Base-by-base conservation (phyloP, 2,329 filamentous ascomycete genomes). In the Magnaporthiopsis incrustans region DNA sequence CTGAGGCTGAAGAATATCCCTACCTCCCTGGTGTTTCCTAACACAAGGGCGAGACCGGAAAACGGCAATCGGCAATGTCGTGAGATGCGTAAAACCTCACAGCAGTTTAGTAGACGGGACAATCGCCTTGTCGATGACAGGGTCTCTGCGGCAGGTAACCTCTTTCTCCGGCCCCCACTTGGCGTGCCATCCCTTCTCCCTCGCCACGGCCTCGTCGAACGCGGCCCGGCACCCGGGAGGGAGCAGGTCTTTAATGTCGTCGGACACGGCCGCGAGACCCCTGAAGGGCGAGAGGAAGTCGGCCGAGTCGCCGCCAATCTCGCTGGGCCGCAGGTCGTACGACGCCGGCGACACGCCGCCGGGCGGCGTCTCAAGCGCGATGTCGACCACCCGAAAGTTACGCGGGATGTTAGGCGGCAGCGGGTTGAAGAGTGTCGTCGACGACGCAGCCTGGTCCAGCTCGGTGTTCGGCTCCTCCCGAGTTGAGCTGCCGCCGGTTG, bases 91-190 rank as follows among this genome's bases (percentile, higher is more conserved):
- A 22, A 27, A 27, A 38, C 33, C 33, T 62, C 60, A 72, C 59
- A 69, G 64, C 62, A 64, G 68, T 77, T 81, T 81, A 60, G 77
- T 80, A 68, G 84, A 86, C 18, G 85, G 83, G 64, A 87, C 84
- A 69, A 87, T 82, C 2, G 85, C 84, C 75, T 88, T 88, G 74
- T 89, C 85, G 66, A 89, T 86, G 57, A 82, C 73, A 1, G 85
- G 85, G 61, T 78, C 73, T 60, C 79, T 76, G 63, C 85, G 78
- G 56, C 80, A 78, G 65, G 76, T 79, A 65, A 85, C 84, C 12
- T 81, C 76, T 50, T 74, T 79, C 76, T 97, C 93, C 6, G 84
- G 81, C 22, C 84, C 84, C 91, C 92, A 97, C 67, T 82, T 83
- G 38, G 76, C 79, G 73, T 90, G 90, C 90, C 92, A 98, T 63